Evolutionary conservation across 345 rosid species (phyloP).

Genomic region (Populus tremula): DNA sequence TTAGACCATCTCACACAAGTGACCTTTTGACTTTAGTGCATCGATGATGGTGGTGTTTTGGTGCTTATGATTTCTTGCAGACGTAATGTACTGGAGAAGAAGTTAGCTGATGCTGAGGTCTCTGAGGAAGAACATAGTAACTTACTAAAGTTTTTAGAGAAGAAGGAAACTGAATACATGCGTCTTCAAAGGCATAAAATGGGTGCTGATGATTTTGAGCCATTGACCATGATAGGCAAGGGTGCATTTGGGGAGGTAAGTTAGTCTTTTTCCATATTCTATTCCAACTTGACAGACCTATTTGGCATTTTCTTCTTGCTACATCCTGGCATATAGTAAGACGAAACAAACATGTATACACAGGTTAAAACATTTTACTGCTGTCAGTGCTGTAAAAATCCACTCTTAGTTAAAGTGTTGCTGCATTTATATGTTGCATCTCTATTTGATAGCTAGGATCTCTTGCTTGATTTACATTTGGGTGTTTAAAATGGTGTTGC

Average conservation of each 20-base stretch:
- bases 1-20: background rate
- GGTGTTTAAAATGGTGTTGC: background rate
- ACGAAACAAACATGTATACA: background rate
- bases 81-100: conserved; percentile 81
- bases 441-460: background rate
- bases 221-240: conserved; percentile 97
- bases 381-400: background rate
- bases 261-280: background rate
- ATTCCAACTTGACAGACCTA: background rate
- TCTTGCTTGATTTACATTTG: background rate
- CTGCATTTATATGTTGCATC: background rate
- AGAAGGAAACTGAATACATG: conserved; percentile 97
- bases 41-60: background rate
- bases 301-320: background rate
- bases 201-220: conserved; percentile 99
- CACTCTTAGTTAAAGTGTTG: background rate
- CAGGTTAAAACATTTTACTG: background rate
- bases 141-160: conserved; percentile 78
- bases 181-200: conserved; percentile 95
- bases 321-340: background rate
- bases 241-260: conserved; percentile 98
- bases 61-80: conserved; percentile 43
- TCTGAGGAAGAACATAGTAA: conserved; percentile 91
- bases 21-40: background rate
- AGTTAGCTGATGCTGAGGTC: conserved; percentile 96